Conservation (phyloP, 1,139 yeast genomes). For the Saccharomyces hybrid region DNA sequence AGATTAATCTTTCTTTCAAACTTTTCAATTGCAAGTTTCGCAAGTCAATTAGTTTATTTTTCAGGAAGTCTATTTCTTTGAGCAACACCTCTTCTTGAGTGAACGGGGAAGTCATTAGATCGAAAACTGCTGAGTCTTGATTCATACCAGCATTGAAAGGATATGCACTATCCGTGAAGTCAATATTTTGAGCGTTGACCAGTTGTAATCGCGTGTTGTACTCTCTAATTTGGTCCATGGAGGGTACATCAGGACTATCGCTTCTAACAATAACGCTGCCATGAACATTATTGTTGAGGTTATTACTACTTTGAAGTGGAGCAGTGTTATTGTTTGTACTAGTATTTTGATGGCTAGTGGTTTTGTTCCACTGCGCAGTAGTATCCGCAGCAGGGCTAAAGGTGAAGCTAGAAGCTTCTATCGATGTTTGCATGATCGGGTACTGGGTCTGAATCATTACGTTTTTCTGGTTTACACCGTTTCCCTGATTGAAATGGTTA, state of each 20-base stretch:
- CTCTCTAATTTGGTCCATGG: conserved; percentile 19
- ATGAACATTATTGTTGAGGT: neutral
- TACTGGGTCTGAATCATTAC: neutral
- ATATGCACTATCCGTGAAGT: conserved; percentile 10
- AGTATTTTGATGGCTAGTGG: neutral
- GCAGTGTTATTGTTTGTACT: neutral
- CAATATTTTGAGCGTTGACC: conserved; percentile 12
- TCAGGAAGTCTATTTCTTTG: conserved; percentile 26
- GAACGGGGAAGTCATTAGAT: conserved; percentile 22
- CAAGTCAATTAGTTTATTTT: conserved; percentile 19
- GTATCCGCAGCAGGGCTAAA: neutral
- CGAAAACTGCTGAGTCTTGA: conserved; percentile 22
- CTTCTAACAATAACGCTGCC: neutral
- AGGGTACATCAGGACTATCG: conserved; percentile 14
- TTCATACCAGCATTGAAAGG: conserved; percentile 7
- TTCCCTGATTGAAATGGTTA: neutral
- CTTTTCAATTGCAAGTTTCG: conserved; percentile 9
- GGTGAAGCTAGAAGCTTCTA: neutral
- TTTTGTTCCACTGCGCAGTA: neutral
- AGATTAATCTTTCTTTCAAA: neutral
- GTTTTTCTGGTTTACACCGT: neutral
- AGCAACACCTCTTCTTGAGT: conserved; percentile 26
- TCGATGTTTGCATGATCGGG: neutral
- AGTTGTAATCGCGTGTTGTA: conserved; percentile 19
- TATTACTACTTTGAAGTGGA: neutral